phyloP scores from a whole-genome alignment of 1,284 basidiomycete genomes.

The Apiotrichum sp. region DNA sequence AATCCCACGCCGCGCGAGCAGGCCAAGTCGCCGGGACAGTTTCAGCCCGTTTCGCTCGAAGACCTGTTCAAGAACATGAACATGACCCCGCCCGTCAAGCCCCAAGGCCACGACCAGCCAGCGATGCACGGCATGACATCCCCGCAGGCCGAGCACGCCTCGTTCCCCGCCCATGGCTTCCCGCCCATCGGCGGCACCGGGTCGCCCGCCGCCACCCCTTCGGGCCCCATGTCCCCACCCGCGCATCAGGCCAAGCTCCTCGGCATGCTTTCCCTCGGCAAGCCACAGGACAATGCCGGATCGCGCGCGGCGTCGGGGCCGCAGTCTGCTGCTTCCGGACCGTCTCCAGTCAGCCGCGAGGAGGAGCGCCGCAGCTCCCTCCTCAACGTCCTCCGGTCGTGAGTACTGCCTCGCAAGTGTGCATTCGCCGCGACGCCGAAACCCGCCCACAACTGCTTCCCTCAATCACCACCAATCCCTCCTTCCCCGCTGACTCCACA shows the following conservation, averaged over 20 bases:
- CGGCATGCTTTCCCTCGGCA: slow-evolving; percentile 11
- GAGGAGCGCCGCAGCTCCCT: slow-evolving; percentile 9
- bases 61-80: slow-evolving; percentile 37
- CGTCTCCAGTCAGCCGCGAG: background rate
- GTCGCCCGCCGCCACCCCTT: background rate
- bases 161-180: no score
- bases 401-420: background rate
- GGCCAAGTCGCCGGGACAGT: slow-evolving; percentile 1
- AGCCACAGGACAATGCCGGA: background rate
- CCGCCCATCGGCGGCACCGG: no score
- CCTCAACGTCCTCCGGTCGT: slow-evolving; percentile 13
- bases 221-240: no score
- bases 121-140: no score
- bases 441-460: background rate
- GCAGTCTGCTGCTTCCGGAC: background rate
- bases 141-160: background rate
- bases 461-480: background rate
- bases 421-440: no score
- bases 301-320: background rate
- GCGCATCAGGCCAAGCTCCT: slow-evolving; percentile 19
- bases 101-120: background rate
- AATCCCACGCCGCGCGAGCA: slow-evolving; percentile 2
- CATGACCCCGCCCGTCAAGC: background rate
- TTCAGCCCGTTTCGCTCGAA: slow-evolving; percentile 29
- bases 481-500: background rate